Conservation (phyloP, 2,329 filamentous ascomycete species). For the Trichoderma simmonsii region DNA sequence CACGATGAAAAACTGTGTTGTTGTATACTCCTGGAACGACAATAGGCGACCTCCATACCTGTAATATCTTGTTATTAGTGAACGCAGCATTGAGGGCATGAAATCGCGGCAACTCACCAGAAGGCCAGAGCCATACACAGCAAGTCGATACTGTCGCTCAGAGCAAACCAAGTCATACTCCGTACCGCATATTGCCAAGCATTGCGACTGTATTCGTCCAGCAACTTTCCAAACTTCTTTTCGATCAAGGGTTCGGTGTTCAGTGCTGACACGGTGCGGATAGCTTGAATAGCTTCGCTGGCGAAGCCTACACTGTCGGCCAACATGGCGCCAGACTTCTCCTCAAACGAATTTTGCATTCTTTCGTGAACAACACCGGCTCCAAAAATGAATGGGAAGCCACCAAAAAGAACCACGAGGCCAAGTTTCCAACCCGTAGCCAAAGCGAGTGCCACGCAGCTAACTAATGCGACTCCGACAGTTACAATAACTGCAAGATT, state of each 20-base stretch:
- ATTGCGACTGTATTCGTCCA: background rate
- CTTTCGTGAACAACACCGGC: background rate
- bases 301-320: background rate
- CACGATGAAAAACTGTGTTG: slow-evolving; percentile 39
- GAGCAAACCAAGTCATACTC: slow-evolving; percentile 4
- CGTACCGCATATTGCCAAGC: background rate
- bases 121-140: slow-evolving; percentile 15
- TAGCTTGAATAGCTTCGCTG: background rate
- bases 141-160: background rate
- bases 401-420: background rate
- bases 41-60: background rate
- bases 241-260: background rate
- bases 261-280: background rate
- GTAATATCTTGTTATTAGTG: background rate
- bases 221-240: background rate
- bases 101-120: slow-evolving; percentile 22
- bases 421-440: background rate
- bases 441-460: background rate
- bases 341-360: slow-evolving; percentile 2
- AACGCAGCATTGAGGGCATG: background rate
- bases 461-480: background rate
- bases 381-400: background rate
- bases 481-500: background rate
- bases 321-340: background rate
- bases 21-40: slow-evolving; percentile 34